Evolutionary conservation across 2,329 filamentous ascomycete species (phyloP).

Genomic region (Shiraia sp.): DNA sequence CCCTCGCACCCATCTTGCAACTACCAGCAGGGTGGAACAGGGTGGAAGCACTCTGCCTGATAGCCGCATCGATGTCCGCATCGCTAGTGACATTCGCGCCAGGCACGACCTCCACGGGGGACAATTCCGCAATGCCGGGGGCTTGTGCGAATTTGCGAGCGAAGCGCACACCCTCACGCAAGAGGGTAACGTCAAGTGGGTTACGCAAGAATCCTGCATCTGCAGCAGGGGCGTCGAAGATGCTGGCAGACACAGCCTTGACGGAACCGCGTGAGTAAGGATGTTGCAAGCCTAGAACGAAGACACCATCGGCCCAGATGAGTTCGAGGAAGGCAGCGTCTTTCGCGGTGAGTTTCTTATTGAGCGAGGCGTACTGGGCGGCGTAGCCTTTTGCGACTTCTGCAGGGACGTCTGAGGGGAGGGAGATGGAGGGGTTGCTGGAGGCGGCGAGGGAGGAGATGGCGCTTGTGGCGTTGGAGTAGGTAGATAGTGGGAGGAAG

Average conservation of each 20-base stretch:
- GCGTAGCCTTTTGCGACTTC: constrained; percentile 23
- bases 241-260: constrained; percentile 19
- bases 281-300: constrained; percentile 24
- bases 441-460: constrained; percentile 19
- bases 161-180: constrained; percentile 27
- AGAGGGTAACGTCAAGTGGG: constrained; percentile 22
- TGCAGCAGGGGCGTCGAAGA: constrained; percentile 28
- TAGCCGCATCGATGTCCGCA: constrained; percentile 18
- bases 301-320: constrained; percentile 22
- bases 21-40: constrained; percentile 33
- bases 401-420: constrained; percentile 14
- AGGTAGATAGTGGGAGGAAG: constrained; percentile 23
- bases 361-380: constrained; percentile 18
- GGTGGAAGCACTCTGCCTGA: constrained; percentile 17
- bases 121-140: constrained; percentile 16
- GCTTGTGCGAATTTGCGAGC: constrained; percentile 16
- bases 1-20: constrained; percentile 28
- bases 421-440: constrained; percentile 16
- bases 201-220: constrained; percentile 30
- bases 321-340: constrained; percentile 25
- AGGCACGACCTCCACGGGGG: constrained; percentile 23
- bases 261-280: constrained; percentile 31
- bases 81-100: constrained; percentile 23
- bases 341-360: constrained; percentile 16
- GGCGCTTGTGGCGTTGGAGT: constrained; percentile 17